Base-by-base conservation (phyloP, 257 asterid species). In the Henckelia pumila region DNA sequence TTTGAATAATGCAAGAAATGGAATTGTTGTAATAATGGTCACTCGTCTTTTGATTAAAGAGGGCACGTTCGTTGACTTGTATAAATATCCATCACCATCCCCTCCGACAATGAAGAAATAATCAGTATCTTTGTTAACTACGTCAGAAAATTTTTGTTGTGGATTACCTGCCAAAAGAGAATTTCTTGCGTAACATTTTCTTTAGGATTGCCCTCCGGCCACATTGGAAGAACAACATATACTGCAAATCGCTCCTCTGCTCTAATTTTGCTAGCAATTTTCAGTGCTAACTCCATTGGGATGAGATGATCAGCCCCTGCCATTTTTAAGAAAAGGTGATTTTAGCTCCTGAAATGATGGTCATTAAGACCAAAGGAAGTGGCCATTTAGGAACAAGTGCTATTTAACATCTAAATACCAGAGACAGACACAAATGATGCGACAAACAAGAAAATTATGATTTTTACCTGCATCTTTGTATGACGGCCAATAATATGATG, bases 121-220 rank as follows among this genome's bases (percentile, higher is more conserved):
- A 14, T 14, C 53, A 16, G 53, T 44, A 16, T 44, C 53, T 44
- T 35, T 59, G 60, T 21, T 9, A 56, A 22, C 17, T 50, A 21
- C 0, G 23, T 37, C 44, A 71, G 29, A 61, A 58, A 55, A 37
- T 20, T 21, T 20, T 21, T 25, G 56, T 69, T 35, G 59, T 40
- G 68, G n/a, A 7, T 72, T 71, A 85, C 98, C 98, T 91, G 98
- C 98, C 96, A 91, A 80, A 79, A 91, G 52, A 91, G 90, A 74
- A 91, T 91, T 83, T 91, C 98, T 85, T 91, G 98, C 90, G 85
- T 5, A 33, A 87, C 82, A 80, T 70, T 76, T 69, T 93, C 81
- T 56, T 73, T 84, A 24, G 97, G 97, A 71, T 83, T 89, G 74
- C 97, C 97, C 79, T 91, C 97, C 20, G 97, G 96, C 97, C 97